Evolutionary conservation across 1,284 basidiomycete genomes (phyloP).

Genomic region (Malassezia brasiliensis): DNA sequence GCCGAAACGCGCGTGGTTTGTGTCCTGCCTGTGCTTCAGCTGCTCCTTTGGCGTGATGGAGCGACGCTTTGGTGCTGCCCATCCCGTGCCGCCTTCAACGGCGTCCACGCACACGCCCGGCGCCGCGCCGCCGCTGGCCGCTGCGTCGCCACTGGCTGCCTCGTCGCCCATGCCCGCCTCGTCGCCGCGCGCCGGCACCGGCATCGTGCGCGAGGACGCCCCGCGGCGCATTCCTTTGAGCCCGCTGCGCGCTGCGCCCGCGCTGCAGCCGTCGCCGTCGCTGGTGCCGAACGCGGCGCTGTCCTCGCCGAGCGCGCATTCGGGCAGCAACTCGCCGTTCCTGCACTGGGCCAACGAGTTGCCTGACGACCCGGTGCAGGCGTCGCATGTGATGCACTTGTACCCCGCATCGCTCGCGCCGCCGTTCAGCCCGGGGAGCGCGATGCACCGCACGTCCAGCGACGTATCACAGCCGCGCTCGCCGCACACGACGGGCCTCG

Average conservation of each 20-base stretch:
- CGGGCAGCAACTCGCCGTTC: neutral
- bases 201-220: conserved; percentile 2
- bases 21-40: too few relatives aligned
- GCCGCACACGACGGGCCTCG: neutral
- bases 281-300: neutral
- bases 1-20: too few relatives aligned
- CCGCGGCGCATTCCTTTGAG: conserved; percentile 6
- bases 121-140: too few relatives aligned
- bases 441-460: neutral
- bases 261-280: neutral
- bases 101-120: too few relatives aligned
- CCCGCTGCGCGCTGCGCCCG: neutral
- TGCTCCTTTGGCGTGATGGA: too few relatives aligned
- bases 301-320: neutral
- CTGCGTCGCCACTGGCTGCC: too few relatives aligned
- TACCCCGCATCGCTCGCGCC: conserved; percentile 37
- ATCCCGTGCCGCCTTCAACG: too few relatives aligned
- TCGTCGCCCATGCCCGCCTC: too few relatives aligned
- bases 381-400: conserved; percentile 30
- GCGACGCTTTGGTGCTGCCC: too few relatives aligned
- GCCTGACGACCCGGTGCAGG: conserved; percentile 35
- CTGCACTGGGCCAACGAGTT: conserved; percentile 30
- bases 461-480: neutral
- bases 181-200: neutral
- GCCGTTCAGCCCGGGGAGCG: conserved; percentile 19